Conservation (phyloP, 2,329 filamentous ascomycete species). For the Aaosphaeria pasadenensis region DNA sequence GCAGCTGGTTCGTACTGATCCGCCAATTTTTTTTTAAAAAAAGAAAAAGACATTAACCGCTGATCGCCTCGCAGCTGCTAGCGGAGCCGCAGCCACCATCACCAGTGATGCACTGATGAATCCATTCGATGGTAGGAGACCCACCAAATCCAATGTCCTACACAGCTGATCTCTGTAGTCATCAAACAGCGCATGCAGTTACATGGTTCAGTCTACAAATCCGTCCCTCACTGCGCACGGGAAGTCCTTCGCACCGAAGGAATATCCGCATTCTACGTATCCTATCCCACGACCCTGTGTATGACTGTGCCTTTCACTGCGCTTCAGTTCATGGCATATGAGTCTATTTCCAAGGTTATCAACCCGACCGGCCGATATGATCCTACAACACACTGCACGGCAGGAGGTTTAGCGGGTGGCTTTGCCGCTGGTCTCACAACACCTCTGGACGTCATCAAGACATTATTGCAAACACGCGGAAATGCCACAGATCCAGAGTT, state of each 20-base stretch:
- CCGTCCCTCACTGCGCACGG: constrained; percentile 80
- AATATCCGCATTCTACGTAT: constrained; percentile 91
- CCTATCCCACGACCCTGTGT: constrained; percentile 93
- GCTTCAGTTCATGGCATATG: constrained; percentile 95
- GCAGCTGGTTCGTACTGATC: constrained; percentile 68
- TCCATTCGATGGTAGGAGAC: constrained; percentile 82
- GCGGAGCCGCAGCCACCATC: constrained; percentile 92
- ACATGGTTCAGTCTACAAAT: constrained; percentile 88
- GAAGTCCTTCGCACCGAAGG: constrained; percentile 88
- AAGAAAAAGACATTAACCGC: too few species aligned
- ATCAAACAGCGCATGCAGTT: constrained; percentile 99
- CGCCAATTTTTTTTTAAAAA: too few species aligned
- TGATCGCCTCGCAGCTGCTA: constrained; percentile 62
- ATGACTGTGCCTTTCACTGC: constrained; percentile 99
- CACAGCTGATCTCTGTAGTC: constrained; percentile 54
- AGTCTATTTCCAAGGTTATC: constrained; percentile 90
- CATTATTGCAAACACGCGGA: constrained; percentile 89
- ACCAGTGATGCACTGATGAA: constrained; percentile 99
- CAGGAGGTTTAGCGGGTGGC: constrained; percentile 88
- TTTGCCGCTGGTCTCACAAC: constrained; percentile 92
- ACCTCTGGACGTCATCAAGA: constrained; percentile 97
- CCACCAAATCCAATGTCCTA: constrained; percentile 3
- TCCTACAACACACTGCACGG: constrained; percentile 87
- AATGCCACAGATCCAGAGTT: constrained; percentile 77
- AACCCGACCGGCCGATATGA: constrained; percentile 86